Conservation (phyloP, 2,329 filamentous ascomycete species). For the Exophiala sideris region DNA sequence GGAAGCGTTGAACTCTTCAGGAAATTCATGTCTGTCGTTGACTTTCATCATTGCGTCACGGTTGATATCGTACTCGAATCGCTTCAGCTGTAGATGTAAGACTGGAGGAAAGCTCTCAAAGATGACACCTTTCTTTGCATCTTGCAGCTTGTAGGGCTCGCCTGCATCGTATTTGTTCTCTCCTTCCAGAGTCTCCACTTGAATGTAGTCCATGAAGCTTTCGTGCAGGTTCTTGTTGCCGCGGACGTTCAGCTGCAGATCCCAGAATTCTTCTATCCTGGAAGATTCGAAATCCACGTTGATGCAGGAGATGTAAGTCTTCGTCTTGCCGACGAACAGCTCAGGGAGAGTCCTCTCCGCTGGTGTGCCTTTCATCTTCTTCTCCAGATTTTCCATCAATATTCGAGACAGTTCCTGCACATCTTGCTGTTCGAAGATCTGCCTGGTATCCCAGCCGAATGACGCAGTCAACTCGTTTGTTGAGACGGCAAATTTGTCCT, state of each 20-base stretch:
- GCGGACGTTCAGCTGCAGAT: slow-evolving; percentile 93
- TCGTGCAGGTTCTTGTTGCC: slow-evolving; percentile 90
- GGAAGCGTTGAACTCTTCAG: slow-evolving; percentile 58
- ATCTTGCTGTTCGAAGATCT: slow-evolving; percentile 98
- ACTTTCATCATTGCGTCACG: slow-evolving; percentile 99
- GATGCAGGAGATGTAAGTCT: slow-evolving; percentile 98
- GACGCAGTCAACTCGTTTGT: slow-evolving; percentile 93
- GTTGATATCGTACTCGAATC: slow-evolving; percentile 96
- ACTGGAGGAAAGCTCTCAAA: slow-evolving; percentile 95
- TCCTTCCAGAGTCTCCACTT: slow-evolving; percentile 93
- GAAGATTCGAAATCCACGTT: slow-evolving; percentile 98
- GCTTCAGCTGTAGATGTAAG: slow-evolving; percentile 89
- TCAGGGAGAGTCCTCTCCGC: slow-evolving; percentile 83
- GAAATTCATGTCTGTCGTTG: slow-evolving; percentile 49
- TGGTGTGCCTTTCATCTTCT: slow-evolving; percentile 95
- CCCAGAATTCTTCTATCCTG: slow-evolving; percentile 96
- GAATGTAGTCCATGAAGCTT: slow-evolving; percentile 93
- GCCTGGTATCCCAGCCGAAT: slow-evolving; percentile 95
- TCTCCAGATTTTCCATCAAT: slow-evolving; percentile 94
- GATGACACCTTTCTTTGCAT: slow-evolving; percentile 96
- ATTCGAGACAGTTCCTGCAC: slow-evolving; percentile 96
- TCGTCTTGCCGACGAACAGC: slow-evolving; percentile 96
- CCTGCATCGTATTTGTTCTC: slow-evolving; percentile 98
- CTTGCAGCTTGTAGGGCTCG: slow-evolving; percentile 85
- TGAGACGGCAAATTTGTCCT: slow-evolving; percentile 74